phyloP scores from a whole-genome alignment of 2,329 filamentous ascomycete genomes.

The Talaromyces sp. region DNA sequence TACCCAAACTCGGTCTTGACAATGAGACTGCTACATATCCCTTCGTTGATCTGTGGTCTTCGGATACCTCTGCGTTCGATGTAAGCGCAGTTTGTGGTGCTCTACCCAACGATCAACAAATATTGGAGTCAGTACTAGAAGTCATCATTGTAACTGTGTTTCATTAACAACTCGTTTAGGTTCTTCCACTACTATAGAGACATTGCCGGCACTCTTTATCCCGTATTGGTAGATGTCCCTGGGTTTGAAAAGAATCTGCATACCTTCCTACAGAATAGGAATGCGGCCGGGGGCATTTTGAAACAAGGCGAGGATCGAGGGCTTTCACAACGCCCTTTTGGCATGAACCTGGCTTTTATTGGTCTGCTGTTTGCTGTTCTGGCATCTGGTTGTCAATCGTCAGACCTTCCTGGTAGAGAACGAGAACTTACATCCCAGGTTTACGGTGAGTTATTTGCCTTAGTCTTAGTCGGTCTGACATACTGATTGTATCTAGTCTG shows the following conservation, averaged over 20 bases:
- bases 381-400: constrained; percentile 62
- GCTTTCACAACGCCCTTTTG: constrained; percentile 56
- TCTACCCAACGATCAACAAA: constrained; percentile 57
- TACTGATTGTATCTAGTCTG: constrained; percentile 48
- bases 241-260: constrained; percentile 55
- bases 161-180: constrained; percentile 26
- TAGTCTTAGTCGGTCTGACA: neutral
- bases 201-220: constrained; percentile 59
- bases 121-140: constrained; percentile 37
- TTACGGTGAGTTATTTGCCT: constrained; percentile 46
- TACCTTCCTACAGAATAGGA: constrained; percentile 52
- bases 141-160: neutral
- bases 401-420: constrained; percentile 56
- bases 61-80: constrained; percentile 56
- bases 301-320: constrained; percentile 39
- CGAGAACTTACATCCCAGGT: constrained; percentile 62
- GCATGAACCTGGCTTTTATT: constrained; percentile 57
- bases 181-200: constrained; percentile 59
- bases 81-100: constrained; percentile 58
- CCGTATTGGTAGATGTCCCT: constrained; percentile 56
- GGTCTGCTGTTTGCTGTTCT: constrained; percentile 60
- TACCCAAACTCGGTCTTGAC: constrained; percentile 61
- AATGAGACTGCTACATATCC: constrained; percentile 64
- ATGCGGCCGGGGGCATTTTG: constrained; percentile 42
- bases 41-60: constrained; percentile 64